Evolutionary conservation across 306 rosid genomes (phyloP), one percentile per base, ranked within the genome.

Genomic region (Hippophae rhamnoides): DNA sequence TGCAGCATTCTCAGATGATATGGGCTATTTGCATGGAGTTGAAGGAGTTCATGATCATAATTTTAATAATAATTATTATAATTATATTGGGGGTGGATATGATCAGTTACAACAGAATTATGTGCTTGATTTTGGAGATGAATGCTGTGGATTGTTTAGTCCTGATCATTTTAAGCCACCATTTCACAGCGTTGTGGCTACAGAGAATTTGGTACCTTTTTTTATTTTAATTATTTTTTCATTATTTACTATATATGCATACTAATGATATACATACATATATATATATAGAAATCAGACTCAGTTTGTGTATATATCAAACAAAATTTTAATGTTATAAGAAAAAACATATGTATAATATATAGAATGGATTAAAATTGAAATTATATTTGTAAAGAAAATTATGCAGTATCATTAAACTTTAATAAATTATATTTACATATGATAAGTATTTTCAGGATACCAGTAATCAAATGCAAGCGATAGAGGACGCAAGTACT

Each of bases 401-500:
- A 18, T 18, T 18, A 18, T 18, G 23, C 23, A 18, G 23, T 18
- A 1, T 18, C 23, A 18, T 18, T 18, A 18, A 18, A 18, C 23
- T 18, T 18, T 18, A 18, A 18, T 18, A 18, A 18, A 18, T 18
- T 18, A 18, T 18, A 18, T 18, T 18, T 18, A 18, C 23, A 18
- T 18, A 18, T 18, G 23, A 18, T 18, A 18, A 18, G 23, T 18
- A 18, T 18, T 18, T 18, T 18, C 38, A 31, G 38, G 5, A 31
- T 31, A 31, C 38, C 1, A 68, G 83, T 8, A 81, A 74, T 74
- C 38, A 73, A 65, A 58, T 68, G 63, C 2, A 43, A 47, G 68
- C 69, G 27, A 69, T 73, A 18, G 86, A 80, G 63, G 86, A 84
- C 55, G 73, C 81, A 0, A 78, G 73, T 47, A 70, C 75, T 25